Evolutionary conservation across 1,284 basidiomycete genomes (phyloP).

Genomic region (Apiotrichum siamense): DNA sequence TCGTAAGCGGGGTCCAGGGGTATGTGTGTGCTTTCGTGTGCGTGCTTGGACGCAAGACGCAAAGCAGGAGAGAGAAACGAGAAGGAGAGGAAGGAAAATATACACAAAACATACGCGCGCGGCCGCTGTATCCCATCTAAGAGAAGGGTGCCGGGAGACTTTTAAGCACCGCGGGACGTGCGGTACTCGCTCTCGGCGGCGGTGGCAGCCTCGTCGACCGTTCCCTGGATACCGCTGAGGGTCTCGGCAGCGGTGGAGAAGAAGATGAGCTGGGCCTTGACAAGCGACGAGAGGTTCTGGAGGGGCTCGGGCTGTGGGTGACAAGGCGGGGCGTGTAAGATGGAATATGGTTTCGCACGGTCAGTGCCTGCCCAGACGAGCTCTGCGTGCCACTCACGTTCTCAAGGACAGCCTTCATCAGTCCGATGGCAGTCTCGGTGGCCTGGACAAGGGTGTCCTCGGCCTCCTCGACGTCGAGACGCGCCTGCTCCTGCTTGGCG

Average conservation of each 20-base stretch:
- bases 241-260: conserved; percentile 79
- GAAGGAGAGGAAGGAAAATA: no score
- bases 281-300: conserved; percentile 84
- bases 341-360: no score
- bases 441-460: conserved; percentile 94
- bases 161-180: conserved; percentile 47
- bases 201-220: conserved; percentile 82
- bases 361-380: not conserved
- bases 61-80: no score
- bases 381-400: conserved; percentile 68
- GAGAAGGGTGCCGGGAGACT: no score
- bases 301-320: conserved; percentile 76
- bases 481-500: conserved; percentile 76
- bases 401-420: conserved; percentile 97
- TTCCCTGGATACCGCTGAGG: conserved; percentile 70
- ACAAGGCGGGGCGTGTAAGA: not conserved
- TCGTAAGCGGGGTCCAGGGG: no score
- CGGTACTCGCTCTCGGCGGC: conserved; percentile 89
- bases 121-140: no score
- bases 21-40: no score
- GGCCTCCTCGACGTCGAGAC: conserved; percentile 81
- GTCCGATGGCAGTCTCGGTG: conserved; percentile 93
- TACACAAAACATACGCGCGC: no score
- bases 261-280: conserved; percentile 83
- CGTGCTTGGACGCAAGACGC: no score